Percentiles rank a stretch among this genome's conserved stretches.
phyloP scores from a whole-genome alignment of 352 stramenopile genomes.

The Globisporangium alternatum region DNA sequence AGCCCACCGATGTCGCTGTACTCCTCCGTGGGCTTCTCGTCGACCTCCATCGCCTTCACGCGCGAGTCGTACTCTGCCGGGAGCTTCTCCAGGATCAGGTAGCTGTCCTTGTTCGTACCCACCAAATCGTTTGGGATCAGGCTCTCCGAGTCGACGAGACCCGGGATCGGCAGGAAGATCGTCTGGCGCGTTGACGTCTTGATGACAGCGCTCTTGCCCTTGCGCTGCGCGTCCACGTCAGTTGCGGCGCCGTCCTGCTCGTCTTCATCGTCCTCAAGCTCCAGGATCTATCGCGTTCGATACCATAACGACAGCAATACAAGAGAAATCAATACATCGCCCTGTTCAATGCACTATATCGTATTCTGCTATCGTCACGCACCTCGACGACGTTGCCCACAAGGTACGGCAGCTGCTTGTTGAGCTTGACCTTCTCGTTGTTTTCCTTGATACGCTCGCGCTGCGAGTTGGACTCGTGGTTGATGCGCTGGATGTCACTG shows the following conservation, averaged over 20 bases:
- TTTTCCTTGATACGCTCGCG: slow-evolving; percentile 97
- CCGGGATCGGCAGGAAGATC: slow-evolving; percentile 98
- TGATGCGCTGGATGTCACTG: slow-evolving; percentile 95
- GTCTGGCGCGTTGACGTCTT: slow-evolving; percentile 98
- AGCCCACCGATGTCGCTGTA: slow-evolving; percentile 96
- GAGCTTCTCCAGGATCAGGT: slow-evolving; percentile 98
- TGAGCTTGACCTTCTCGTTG: slow-evolving; percentile 99
- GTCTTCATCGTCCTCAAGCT: slow-evolving; percentile 90
- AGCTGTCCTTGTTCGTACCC: slow-evolving; percentile 99
- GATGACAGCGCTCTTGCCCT: slow-evolving; percentile 95
- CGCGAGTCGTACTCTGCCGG: slow-evolving; percentile 98
- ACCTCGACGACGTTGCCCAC: slow-evolving; percentile 99
- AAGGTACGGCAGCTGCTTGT: slow-evolving; percentile 98
- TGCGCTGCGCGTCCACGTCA: slow-evolving; percentile 90
- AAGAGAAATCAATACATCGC: slow-evolving; percentile 9
- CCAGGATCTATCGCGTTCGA: slow-evolving; percentile 37
- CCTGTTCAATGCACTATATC: neutral
- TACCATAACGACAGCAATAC: neutral
- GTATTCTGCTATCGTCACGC: slow-evolving; percentile 3
- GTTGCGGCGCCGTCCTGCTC: slow-evolving; percentile 93
- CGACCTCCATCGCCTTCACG: slow-evolving; percentile 98
- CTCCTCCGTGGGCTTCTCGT: slow-evolving; percentile 93
- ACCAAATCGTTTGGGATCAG: slow-evolving; percentile 97
- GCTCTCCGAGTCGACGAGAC: slow-evolving; percentile 93
- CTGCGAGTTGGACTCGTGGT: slow-evolving; percentile 94